Evolutionary conservation across 208 protist species (phyloP), one percentile per base, ranked within the genome.

Genomic region (Angomonas deanei): DNA sequence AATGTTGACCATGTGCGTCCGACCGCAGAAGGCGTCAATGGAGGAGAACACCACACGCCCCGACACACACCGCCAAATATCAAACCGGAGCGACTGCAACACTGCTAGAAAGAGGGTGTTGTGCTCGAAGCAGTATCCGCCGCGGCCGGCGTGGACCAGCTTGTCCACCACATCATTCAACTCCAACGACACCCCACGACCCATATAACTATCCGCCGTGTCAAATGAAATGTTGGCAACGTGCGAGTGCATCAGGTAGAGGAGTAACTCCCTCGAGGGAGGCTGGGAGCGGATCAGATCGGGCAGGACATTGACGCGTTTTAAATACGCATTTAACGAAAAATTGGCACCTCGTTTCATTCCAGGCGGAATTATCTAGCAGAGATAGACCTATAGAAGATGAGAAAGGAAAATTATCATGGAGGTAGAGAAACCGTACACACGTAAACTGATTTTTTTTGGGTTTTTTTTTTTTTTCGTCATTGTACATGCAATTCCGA

Each of bases 71-170:
- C 36, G 59, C 36, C 36, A 42, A n/a, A 42, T 15, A 8, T 42
- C 36, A 27, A 71, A 70, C 33, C 64, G 55, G 11, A 47, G 34
- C 19, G 50, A 57, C 23, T 50, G 39, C 64, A 76, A 42, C 6
- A 49, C 70, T 6, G 64, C 64, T 0, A 50, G 57, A 19, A 76
- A 55, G 19, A 76, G 61, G 0, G 27, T 47, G 59, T 70, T 66
- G 10, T 71, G 64, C 70, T 76, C 70, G 26, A 70, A 55, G 49
- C 64, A 76, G 54, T 67, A 76, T 0, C 70, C 70, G 15, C 70
- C 70, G 21, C 70, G 70, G 6, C 46, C 11, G 6, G 70, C 70
- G 47, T 67, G 53, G n/a, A 76, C 49, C 26, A 76, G 26, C 34
- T 71, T 76, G 47, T 69, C 27, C 55, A 33, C 50, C 26, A 71